Base-by-base conservation (phyloP, 371 early-diverging fungal genomes). In the Rhizopus arrhizus region DNA sequence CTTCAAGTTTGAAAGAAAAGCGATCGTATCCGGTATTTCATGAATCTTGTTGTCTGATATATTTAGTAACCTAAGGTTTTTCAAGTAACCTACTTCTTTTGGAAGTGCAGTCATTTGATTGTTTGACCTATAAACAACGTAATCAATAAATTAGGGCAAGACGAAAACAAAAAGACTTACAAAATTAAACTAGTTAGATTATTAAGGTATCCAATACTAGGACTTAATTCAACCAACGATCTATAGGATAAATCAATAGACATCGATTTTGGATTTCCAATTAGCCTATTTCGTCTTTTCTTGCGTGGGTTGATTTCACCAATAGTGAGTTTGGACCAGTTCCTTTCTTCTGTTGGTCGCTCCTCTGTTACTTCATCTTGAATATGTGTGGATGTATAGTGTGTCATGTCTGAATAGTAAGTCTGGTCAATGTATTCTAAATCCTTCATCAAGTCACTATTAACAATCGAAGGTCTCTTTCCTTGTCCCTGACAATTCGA, bases 21-120 rank as follows among this genome's bases (percentile, higher is more conserved):
- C 89, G 60, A 90, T 78, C 13, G 87, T 85, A 16, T 76, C 83
- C 6, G 89, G 89, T 11, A 90, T 48, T 11, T 72, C 60, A 16
- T 71, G 81, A 32, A 90, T 65, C 31, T 66, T 60, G 53, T 90
- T 90, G 48, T 84, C 80, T 43, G 70, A 29, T 11, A 89, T 13
- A 9, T 36, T 53, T 15, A 73, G 38, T 16, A 46, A 16, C 16
- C 59, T 50, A 9, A 72, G 46, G n/a, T 42, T 46, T 16, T 62
- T 55, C 42, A 72, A 58, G 13, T 50, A 62, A 12, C 72, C 72
- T 29, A 72, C 55, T 4, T 56, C 53, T 8, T 69, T 55, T 8
- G 69, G 72, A 42, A 68, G 38, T 54, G 58, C 69, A 46, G 63
- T 61, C 10, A 72, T 43, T 12, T 59, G 55, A 56, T 72, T 68